These are phyloP conservation scores for Sporisorium graminicola DNA, from an alignment of 1,284 basidiomycete species.

Conservation along the genomic window DNA sequence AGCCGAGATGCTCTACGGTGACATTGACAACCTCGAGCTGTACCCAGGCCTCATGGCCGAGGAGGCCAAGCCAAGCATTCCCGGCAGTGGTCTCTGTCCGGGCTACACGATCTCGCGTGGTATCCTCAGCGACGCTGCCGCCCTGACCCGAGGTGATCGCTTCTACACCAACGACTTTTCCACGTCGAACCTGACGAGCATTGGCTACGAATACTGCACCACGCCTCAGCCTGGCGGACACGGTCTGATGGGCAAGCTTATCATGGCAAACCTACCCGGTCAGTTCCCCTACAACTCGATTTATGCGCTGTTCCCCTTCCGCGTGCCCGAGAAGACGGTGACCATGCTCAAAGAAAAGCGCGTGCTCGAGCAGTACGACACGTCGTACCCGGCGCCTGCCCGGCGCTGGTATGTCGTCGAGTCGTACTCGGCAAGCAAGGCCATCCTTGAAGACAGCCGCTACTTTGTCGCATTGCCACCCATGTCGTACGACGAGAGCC, in stretches of 20 bases:
- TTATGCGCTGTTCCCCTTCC: conserved; percentile 74
- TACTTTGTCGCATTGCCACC: conserved; percentile 42
- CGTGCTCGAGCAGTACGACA: conserved; percentile 72
- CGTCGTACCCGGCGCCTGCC: conserved; percentile 53
- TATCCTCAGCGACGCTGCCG: conserved; percentile 88
- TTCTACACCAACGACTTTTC: conserved; percentile 86
- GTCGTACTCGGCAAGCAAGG: conserved; percentile 46
- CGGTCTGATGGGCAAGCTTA: conserved; percentile 51
- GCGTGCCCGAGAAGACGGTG: conserved; percentile 73
- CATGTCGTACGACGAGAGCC: conserved; percentile 37
- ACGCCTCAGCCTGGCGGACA: conserved; percentile 39
- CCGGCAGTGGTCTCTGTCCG: conserved; percentile 81
- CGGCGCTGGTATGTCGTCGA: conserved; percentile 40
- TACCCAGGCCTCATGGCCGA: conserved; percentile 75
- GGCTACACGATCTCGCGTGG: conserved; percentile 87
- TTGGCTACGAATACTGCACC: conserved; percentile 54
- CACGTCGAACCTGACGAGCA: conserved; percentile 78
- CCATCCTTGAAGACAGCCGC: conserved; percentile 36
- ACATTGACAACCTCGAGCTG: conserved; percentile 82
- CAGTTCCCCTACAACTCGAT: conserved; percentile 52
- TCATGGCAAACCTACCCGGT: conserved; percentile 47
- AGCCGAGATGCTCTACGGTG: conserved; percentile 75
- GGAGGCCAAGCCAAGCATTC: conserved; percentile 80
- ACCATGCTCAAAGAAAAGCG: conserved; percentile 77
- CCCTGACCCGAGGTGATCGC: conserved; percentile 84